Evolutionary conservation across 768 basidiomycete genomes (phyloP).

Genomic region (Coprinopsis sp.): DNA sequence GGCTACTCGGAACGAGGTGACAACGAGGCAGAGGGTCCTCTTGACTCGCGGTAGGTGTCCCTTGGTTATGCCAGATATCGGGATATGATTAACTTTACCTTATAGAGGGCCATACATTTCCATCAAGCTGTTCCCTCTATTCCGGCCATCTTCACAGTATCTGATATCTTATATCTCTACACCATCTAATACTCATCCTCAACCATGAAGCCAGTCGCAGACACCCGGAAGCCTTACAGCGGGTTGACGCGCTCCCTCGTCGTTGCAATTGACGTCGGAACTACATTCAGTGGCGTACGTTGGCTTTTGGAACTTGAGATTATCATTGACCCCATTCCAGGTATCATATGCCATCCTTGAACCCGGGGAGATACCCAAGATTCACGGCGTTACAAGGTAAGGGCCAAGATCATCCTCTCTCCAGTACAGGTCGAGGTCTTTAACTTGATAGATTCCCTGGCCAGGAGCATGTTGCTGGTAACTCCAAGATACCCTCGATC

Average conservation of each 20-base stretch:
- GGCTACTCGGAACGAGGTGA: no score
- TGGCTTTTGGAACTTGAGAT: not conserved
- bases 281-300: conserved; percentile 73
- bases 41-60: no score
- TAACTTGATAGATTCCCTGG: conserved; percentile 60
- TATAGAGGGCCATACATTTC: no score
- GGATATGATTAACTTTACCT: no score
- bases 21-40: no score
- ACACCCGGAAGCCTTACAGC: conserved; percentile 69
- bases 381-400: conserved; percentile 75
- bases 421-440: not conserved
- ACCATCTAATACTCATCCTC: no score
- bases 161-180: no score
- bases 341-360: conserved; percentile 80
- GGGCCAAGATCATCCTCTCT: conserved; percentile 13
- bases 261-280: conserved; percentile 78
- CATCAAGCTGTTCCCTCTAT: no score
- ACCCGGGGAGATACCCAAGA: conserved; percentile 76
- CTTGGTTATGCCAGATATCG: no score
- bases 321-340: conserved; percentile 20
- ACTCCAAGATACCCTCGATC: conserved; percentile 76
- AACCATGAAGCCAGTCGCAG: conserved; percentile 39
- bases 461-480: conserved; percentile 82
- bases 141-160: no score
- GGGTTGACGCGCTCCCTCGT: conserved; percentile 63